A percentile compares a stretch with the other conserved stretches of the same genome.
phyloP scores from a whole-genome alignment of 306 rosid genomes.

The Cucumis sativus region Cucumber_9930_V3 NC_026657.2:9723501-9724000 shows the following conservation, averaged over 20 bases:
- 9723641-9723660: background rate
- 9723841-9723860: constrained; percentile 21
- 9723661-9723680: background rate
- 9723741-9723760: background rate
- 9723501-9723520: no score
- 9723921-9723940: constrained; percentile 14
- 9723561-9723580: background rate
- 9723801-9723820: background rate
- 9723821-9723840: background rate
- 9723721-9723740: background rate
- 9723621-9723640: background rate
- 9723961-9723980: background rate
- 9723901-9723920: constrained; percentile 80
- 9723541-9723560: background rate
- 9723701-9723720: background rate
- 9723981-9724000: background rate
- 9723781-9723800: background rate
- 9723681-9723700: background rate
- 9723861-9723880: constrained; percentile 54
- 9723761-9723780: background rate
- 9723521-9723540: no score
- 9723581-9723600: background rate
- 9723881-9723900: constrained; percentile 68
- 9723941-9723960: background rate
- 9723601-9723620: background rate